Conservation (phyloP, 768 basidiomycete species). For the Gymnopilus junonius region DNA sequence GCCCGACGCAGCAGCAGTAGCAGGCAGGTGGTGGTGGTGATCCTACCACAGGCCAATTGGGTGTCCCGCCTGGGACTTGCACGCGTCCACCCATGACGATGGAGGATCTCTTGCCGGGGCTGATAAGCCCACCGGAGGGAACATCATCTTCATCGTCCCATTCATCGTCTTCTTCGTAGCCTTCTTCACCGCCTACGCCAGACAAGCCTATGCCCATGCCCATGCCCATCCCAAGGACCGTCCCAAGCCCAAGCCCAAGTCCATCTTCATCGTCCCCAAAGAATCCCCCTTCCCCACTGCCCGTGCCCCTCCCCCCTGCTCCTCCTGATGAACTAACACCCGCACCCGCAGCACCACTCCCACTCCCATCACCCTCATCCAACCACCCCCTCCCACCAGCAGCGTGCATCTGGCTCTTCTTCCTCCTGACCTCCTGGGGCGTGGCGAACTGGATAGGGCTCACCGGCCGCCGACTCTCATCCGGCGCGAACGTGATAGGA, state of each 20-base stretch:
- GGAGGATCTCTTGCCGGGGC: background rate
- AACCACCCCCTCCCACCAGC: background rate
- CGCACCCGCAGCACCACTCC: background rate
- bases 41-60: no score
- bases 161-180: conserved; percentile 40
- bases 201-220: background rate
- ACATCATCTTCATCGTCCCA: conserved; percentile 21
- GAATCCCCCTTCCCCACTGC: background rate
- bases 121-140: conserved; percentile 3
- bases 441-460: conserved; percentile 46
- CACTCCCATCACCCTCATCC: conserved; percentile 16
- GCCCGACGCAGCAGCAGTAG: background rate
- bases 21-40: no score
- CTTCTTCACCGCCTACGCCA: conserved; percentile 18
- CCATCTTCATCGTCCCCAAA: background rate
- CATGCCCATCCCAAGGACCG: no score
- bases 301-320: background rate
- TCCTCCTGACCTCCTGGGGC: conserved; percentile 12
- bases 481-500: conserved; percentile 71
- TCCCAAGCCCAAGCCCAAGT: no score
- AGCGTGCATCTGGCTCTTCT: conserved; percentile 10
- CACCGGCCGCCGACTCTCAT: conserved; percentile 40
- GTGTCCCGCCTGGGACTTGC: background rate
- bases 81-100: background rate
- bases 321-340: no score